Evolutionary conservation across 805 yeast species (phyloP).

Genomic region (Cyberlindnera lachancei): DNA sequence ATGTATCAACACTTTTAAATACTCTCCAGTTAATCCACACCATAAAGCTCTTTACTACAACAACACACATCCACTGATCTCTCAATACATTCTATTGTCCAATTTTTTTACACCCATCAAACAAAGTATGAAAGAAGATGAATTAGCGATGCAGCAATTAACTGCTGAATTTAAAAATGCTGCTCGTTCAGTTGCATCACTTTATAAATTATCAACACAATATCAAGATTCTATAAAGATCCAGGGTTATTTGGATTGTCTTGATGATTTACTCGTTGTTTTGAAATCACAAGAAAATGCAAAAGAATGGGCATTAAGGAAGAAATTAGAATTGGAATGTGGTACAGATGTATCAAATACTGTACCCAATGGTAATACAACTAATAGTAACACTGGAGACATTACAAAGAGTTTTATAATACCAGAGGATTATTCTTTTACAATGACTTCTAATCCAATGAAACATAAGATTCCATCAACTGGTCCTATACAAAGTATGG

Average conservation of each 20-base stretch:
- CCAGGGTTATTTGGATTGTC: conserved; percentile 55
- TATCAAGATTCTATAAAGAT: conserved; percentile 23
- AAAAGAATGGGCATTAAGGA: conserved; percentile 45
- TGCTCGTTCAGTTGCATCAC: conserved; percentile 52
- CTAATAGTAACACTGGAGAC: too few species aligned
- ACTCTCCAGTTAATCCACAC: too few species aligned
- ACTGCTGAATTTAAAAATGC: conserved; percentile 60
- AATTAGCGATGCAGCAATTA: neutral
- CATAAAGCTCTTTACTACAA: too few species aligned
- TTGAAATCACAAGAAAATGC: conserved; percentile 34
- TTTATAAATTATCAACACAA: conserved; percentile 10
- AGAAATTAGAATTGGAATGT: conserved; percentile 33
- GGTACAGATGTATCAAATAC: neutral
- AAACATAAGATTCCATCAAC: conserved; percentile 18
- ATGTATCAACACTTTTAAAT: too few species aligned
- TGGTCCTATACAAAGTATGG: conserved; percentile 11
- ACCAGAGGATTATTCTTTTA: conserved; percentile 14
- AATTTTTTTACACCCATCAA: too few species aligned
- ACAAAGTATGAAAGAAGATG: too few species aligned
- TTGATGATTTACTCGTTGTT: conserved; percentile 45
- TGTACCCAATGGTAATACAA: too few species aligned
- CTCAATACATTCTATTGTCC: too few species aligned
- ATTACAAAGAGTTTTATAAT: too few species aligned
- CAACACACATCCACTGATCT: too few species aligned
- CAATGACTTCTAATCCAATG: conserved; percentile 5